Conservation (phyloP, 225 moss, liverwort and hornwort species). For the Pseudoscleropodium purum region DNA sequence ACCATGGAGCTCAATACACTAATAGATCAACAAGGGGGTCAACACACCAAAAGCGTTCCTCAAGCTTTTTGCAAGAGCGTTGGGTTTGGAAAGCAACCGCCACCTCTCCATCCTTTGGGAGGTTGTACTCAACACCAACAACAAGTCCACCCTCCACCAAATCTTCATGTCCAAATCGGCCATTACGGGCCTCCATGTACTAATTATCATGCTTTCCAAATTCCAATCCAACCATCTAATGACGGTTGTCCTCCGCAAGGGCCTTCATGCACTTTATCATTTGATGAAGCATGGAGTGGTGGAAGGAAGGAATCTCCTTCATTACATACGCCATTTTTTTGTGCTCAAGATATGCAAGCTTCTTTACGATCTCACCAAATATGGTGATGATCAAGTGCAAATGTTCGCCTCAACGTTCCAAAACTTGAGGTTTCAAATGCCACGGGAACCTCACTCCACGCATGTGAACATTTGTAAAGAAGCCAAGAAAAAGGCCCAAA, state of each 20-base stretch:
- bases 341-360: background rate
- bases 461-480: too few species aligned
- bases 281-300: background rate
- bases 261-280: background rate
- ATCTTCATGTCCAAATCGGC: background rate
- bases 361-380: background rate
- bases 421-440: background rate
- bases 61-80: background rate
- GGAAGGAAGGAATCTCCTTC: background rate
- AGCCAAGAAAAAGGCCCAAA: too few species aligned
- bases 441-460: background rate
- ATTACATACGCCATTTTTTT: background rate
- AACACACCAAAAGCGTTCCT: background rate
- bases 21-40: background rate
- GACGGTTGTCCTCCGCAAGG: background rate
- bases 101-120: background rate
- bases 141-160: background rate
- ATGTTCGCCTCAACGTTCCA: rapidly evolving
- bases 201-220: background rate
- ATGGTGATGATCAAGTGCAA: background rate
- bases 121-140: background rate
- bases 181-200: background rate
- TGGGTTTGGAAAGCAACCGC: background rate
- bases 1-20: background rate
- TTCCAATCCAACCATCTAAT: background rate